Evolutionary conservation across 768 basidiomycete species (phyloP).

Genomic region (Xerocomus spinulosus): DNA sequence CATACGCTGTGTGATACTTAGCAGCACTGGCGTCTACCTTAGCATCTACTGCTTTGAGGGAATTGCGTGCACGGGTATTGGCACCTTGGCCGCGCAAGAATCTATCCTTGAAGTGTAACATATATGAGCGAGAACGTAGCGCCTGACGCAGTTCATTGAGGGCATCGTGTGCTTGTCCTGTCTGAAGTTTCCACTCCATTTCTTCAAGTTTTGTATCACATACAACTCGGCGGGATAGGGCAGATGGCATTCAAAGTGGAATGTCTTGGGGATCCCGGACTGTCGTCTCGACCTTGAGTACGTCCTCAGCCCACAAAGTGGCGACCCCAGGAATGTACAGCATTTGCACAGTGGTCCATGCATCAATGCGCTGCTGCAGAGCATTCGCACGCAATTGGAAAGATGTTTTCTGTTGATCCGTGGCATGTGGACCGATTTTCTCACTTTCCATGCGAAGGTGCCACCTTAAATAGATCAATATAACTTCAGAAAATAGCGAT

Average conservation of each 20-base stretch:
- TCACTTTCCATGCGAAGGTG: neutral
- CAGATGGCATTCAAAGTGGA: neutral
- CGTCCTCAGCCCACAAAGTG: neutral
- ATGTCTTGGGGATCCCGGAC: neutral
- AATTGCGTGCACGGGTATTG: neutral
- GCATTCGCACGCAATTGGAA: neutral
- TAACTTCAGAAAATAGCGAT: neutral
- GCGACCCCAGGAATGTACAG: neutral
- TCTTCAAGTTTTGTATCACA: neutral
- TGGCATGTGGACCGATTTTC: neutral
- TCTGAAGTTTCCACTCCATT: neutral
- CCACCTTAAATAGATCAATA: neutral
- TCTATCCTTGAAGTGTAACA: neutral
- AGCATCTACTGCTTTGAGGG: neutral
- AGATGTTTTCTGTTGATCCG: neutral
- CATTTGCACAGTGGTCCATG: neutral
- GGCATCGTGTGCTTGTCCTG: neutral
- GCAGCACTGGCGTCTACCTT: neutral
- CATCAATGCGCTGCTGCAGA: neutral
- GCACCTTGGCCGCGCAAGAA: neutral
- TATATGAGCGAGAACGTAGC: neutral
- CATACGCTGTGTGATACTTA: neutral
- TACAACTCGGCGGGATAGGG: neutral
- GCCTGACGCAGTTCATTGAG: neutral
- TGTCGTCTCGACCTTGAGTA: neutral